Base-by-base conservation (phyloP, 2,329 filamentous ascomycete species). In the Magnaporthiopsis poae region DNA sequence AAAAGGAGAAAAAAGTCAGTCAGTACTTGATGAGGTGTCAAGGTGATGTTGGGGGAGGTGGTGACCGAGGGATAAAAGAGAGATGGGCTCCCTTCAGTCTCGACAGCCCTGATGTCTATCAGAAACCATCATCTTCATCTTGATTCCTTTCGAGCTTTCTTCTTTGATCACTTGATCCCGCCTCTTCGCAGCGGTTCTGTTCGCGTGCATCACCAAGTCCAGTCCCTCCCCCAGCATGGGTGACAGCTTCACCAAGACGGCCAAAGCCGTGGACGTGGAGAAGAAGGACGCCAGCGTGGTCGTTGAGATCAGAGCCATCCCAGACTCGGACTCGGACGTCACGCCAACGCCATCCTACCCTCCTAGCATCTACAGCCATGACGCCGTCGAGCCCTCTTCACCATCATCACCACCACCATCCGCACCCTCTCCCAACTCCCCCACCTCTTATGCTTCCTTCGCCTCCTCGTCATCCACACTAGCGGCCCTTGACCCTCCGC, bases 401-500 rank as follows among this genome's bases (percentile, higher is more conserved):
- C 5, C 46, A 25, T 56, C 46, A 7, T 9, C 46, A 3, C 5
- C 46, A 11, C 35, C 8, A 36, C 1, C 2, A 12, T 36, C 3
- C 39, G 8, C 18, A 18, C 39, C 15, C 39, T 52, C 39, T 15
- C 46, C 46, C 46, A 25, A 25, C 21, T 56, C 46, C 46, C 46
- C 46, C 2, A 25, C 21, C 46, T n/a, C 46, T 9, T 56, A 56
- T 25, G 46, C 46, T 25, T 56, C 46, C 3, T 56, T 56, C 46
- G 46, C 46, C 46, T 56, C 46, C 46, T 56, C 46, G 18, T 56
- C 46, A 21, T 21, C 46, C 46, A 56, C 46, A 3, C 46, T 56
- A 25, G 46, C 18, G 21, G 46, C n/a, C 46, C 1, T 11, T 7
- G 46, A 56, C 21, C 21, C 66, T 69, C 70, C 73, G 2, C 81